Base-by-base conservation (phyloP, 2,329 filamentous ascomycete species). In the Sclerotinia glacialis region DNA sequence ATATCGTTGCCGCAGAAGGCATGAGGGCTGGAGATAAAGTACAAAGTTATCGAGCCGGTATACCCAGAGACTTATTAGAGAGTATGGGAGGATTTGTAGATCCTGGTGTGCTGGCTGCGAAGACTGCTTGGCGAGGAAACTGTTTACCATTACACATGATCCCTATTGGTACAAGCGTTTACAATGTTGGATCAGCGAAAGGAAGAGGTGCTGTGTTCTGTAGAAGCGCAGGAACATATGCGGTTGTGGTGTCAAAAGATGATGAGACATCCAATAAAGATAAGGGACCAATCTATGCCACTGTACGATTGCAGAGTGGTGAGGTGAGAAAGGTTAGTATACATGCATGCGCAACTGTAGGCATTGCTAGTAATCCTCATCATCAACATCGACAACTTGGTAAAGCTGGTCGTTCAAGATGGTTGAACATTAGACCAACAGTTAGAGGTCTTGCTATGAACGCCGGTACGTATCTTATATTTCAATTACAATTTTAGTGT, bases 391-490 rank as follows among this genome's bases (percentile, higher is more conserved):
- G 87, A 71, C 92, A 95, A 76, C 85, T 99, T 67, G 96, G 96
- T 74, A 99, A 99, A 82, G 95, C 95, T 73, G 95, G 95, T 76
- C 87, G 96, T 74, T 93, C 89, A 73, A 87, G 95, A 76, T 97
- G 93, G 93, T 80, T 98, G 72, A 95, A 95, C 76, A 97, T 96
- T 76, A 85, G 95, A 72, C 95, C 95, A 21, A 97, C 95, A 0
- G 95, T 99, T 54, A 89, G 96, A 83, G 96, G 95, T 89, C 81
- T 98, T 74, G 95, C 96, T 70, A 99, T 99, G 96, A 99, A 99
- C 83, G 93, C 94, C 78, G 87, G 90, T 92, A 81, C 76, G 85
- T 78, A 52, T 21, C 66, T 67, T 40, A 23, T 34, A 50, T 2
- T 65, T 55, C 18, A 34, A 66, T 46, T 53, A 31, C 60, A 44